Conservation (phyloP, 495 filamentous ascomycete genomes). For the Xylaria sp. region DNA sequence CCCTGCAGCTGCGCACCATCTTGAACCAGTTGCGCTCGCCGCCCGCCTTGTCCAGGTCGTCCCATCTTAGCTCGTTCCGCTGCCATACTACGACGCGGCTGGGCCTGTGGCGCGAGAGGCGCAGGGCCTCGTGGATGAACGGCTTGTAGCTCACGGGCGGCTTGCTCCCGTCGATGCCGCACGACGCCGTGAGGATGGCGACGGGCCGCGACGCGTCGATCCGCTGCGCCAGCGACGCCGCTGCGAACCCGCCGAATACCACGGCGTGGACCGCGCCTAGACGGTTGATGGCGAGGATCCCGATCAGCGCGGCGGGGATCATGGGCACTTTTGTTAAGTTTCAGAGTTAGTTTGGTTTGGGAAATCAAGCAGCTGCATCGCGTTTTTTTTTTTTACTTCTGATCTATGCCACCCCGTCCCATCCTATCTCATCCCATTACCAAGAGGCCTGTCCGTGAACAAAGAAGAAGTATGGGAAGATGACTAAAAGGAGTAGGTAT, state of each 20-base stretch:
- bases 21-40: slow-evolving; percentile 82
- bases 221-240: slow-evolving; percentile 81
- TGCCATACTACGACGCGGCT: slow-evolving; percentile 76
- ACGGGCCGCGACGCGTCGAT: slow-evolving; percentile 82
- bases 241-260: slow-evolving; percentile 91
- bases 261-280: slow-evolving; percentile 90
- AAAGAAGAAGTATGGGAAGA: background rate
- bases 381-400: too few species aligned
- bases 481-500: background rate
- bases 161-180: slow-evolving; percentile 89
- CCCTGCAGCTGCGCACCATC: slow-evolving; percentile 70
- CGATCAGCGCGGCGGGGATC: slow-evolving; percentile 88
- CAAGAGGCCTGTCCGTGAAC: background rate
- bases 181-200: slow-evolving; percentile 85
- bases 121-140: slow-evolving; percentile 72
- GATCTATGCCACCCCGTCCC: too few species aligned
- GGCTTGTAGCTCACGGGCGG: slow-evolving; percentile 73
- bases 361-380: background rate
- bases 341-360: background rate
- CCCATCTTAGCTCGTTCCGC: slow-evolving; percentile 77
- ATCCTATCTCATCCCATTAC: background rate
- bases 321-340: slow-evolving; percentile 90
- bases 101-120: slow-evolving; percentile 66
- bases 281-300: slow-evolving; percentile 79
- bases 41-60: slow-evolving; percentile 63